Base-by-base conservation (phyloP, 192 early-diverging fungal genomes). In the Coemansia sp. region DNA sequence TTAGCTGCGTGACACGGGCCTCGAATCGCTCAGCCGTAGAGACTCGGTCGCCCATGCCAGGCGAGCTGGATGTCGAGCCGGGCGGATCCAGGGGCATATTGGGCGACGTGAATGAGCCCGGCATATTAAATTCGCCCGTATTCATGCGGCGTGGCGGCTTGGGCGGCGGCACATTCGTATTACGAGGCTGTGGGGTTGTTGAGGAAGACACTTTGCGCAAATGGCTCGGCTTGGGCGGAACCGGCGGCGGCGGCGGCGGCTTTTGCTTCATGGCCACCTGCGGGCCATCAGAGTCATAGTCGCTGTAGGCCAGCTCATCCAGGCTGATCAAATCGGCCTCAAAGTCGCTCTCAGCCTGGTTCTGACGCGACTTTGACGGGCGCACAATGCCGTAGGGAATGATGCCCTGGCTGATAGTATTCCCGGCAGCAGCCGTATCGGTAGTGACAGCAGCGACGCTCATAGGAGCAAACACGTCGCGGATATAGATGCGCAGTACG, bases 401-500 rank as follows among this genome's bases (percentile, higher is more conserved):
- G 13, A 73, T 42, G 16, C 77, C 56, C 13, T 36, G 26, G 36
- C 23, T 20, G 34, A 58, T 36, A 8, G 48, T 60, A 45, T 64
- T 70, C 3, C 70, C 77, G 1, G 77, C 72, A 8, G 42, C 59
- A 39, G 61, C 65, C 7, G 62, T 70, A 21, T 75, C 68, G 2
- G 77, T 79, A 12, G 77, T 79, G 6, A 79, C 67, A 16, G 77
- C 36, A 1, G 72, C 59, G 21, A 79, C 72, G 25, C 41, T 38
- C 72, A 79, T 66, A 3, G 77, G 74, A 16, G 74, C 79, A 66
- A 82, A 76, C 61, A 82, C 36, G 42, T 94, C 91, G 33, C 93
- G 88, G 47, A 97, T 93, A 59, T 93, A 93, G 34, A 97, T 91
- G 62, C 89, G 90, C 38, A 92, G 56, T n/a, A 97, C 86, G 48